phyloP scores from a whole-genome alignment of 1,139 yeast genomes.

The Scheffersomyces segobiensis region DNA sequence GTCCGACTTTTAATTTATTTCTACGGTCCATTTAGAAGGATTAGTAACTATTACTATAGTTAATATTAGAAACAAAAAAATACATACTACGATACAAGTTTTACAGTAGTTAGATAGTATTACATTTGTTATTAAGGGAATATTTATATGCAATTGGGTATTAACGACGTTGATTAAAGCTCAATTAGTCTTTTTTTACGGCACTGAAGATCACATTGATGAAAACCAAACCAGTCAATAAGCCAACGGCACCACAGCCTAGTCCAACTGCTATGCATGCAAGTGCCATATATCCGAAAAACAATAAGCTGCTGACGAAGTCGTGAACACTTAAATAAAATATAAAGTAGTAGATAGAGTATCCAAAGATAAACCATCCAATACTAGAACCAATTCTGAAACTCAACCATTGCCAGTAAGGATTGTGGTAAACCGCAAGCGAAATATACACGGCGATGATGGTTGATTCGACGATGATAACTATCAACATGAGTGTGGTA shows the following conservation, averaged over 20 bases:
- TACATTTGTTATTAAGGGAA: neutral
- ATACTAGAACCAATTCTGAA: conserved; percentile 73
- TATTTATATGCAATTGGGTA: neutral
- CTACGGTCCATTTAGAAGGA: neutral
- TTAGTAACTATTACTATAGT: neutral
- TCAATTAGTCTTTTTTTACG: conserved; percentile 53
- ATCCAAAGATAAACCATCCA: conserved; percentile 67
- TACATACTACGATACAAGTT: neutral
- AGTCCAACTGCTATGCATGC: conserved; percentile 64
- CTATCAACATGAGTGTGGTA: conserved; percentile 57
- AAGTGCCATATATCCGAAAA: conserved; percentile 70
- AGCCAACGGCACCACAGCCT: conserved; percentile 76
- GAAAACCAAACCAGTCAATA: conserved; percentile 62
- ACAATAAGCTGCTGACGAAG: conserved; percentile 67
- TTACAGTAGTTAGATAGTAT: neutral
- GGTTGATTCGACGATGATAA: conserved; percentile 73
- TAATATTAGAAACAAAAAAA: neutral
- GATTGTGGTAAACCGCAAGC: conserved; percentile 58
- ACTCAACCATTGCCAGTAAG: conserved; percentile 84
- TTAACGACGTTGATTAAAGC: neutral
- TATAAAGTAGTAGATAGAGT: conserved; percentile 68
- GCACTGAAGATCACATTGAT: conserved; percentile 59
- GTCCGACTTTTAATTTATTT: neutral
- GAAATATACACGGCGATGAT: conserved; percentile 68
- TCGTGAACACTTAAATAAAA: conserved; percentile 59